Evolutionary conservation across 768 basidiomycete genomes (phyloP), one percentile per base, ranked within the genome.

Genomic region (Candolleomyces aberdarensis): DNA sequence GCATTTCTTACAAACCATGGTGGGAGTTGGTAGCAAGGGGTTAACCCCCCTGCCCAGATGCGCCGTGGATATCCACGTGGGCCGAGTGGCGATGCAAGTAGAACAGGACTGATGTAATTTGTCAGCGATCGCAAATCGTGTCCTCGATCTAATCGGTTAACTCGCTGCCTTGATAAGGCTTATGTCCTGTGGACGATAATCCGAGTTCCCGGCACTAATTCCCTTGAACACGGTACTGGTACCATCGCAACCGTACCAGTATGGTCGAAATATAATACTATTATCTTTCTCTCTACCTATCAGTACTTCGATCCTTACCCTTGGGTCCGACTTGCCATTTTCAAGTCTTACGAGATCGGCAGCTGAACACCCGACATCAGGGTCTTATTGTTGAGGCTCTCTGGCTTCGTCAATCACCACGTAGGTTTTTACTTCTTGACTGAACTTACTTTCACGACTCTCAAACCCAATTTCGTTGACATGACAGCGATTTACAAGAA

Each of bases 1-100:
- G 74, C 92, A 94, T 80, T 91, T 94, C 75, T 83, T 87, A 79
- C 92, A 94, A 64, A 94, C 92, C 92, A 94, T 94, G 75, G 60
- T 68, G 65, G 56, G 52, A 29, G 64, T 62, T 66, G 67, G 49
- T 46, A 67, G 65, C 66, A 70, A 67, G 65, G 67, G 64, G 71
- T 59, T 65, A 67, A 53, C 62, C 62, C 62, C 62, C 52, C 32
- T 11, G 26, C 22, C 22, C 13, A 36, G 13, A 19, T 9, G 5
- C 54, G 20, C 36, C 26, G 10, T 19, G 19, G 26, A 10, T 40
- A 19, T 40, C 54, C 54, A 56, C 54, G 60, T 48, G 47, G 31
- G 53, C 31, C 41, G 17, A 36, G 54, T 64, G 63, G 63, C 63
- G 56, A 55, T 64, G 57, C 47, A 17, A 40, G 15, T 19, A 47